Evolutionary conservation across 176 grass and related monocot genomes (phyloP).

Genomic region (Oryza punctata): DNA sequence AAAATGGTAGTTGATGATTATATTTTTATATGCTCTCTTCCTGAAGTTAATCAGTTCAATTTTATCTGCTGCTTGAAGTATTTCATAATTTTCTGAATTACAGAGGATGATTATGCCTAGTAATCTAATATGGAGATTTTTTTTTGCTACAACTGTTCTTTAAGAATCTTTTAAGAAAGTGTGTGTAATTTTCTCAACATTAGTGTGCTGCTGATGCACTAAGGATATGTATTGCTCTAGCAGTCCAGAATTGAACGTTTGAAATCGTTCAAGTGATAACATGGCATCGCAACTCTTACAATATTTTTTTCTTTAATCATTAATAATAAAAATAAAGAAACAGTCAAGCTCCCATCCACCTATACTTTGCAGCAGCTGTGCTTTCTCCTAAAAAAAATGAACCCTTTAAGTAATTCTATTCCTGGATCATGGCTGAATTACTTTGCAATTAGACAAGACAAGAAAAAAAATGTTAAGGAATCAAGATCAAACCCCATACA

Average conservation of each 20-base stretch:
- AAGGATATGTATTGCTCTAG: not conserved
- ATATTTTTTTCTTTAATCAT: too few relatives aligned
- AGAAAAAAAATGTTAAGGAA: not conserved
- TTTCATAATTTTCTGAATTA: not conserved
- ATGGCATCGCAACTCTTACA: not conserved
- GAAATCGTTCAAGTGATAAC: not conserved
- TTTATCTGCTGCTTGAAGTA: not conserved
- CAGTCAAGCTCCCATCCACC: not conserved
- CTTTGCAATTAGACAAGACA: not conserved
- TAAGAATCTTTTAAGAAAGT: not conserved
- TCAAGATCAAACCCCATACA: not conserved
- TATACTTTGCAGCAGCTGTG: conserved; percentile 18
- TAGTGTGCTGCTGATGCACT: not conserved
- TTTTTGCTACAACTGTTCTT: not conserved
- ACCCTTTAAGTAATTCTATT: conserved; percentile 22
- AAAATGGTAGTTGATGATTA: conserved; percentile 25
- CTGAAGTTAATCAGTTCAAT: not conserved
- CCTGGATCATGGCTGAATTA: not conserved
- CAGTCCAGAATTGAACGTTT: not conserved
- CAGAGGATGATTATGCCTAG: not conserved
- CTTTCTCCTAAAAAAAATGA: not conserved
- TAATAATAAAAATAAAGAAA: not conserved
- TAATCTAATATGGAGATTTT: not conserved
- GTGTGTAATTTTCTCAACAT: not conserved
- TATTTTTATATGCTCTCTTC: conserved; percentile 20